Conservation (phyloP, 2,329 filamentous ascomycete species). For the Cladosporium austrohemisphaericum region DNA sequence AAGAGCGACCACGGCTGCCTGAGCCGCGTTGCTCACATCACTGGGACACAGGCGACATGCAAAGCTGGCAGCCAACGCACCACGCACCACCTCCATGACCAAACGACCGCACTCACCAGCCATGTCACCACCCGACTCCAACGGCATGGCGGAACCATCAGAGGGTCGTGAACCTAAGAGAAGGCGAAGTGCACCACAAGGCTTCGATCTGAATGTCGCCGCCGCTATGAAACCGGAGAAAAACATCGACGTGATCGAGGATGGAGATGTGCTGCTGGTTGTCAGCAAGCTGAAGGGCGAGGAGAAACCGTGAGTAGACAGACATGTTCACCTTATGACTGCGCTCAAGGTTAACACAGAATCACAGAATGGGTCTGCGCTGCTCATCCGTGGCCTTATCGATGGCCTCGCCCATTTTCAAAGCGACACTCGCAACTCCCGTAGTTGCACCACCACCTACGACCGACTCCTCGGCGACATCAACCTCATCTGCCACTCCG, state of each 20-base stretch:
- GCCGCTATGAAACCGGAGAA: constrained; percentile 2
- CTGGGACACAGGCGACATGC: too few species aligned
- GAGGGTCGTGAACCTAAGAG: constrained; percentile 12
- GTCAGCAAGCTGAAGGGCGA: constrained; percentile 15
- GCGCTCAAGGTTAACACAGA: too few species aligned
- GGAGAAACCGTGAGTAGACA: constrained; percentile 13
- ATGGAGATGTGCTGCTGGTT: constrained; percentile 17
- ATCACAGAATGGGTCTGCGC: constrained; percentile 21
- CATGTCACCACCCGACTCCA: background rate
- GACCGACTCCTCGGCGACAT: constrained; percentile 8
- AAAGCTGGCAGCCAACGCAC: too few species aligned
- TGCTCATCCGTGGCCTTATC: constrained; percentile 22
- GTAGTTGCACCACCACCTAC: background rate
- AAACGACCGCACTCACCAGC: constrained; percentile 4
- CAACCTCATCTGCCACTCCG: background rate
- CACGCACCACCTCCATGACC: too few species aligned
- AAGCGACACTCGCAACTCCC: constrained; percentile 15
- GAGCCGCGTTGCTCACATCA: too few species aligned
- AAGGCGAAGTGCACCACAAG: constrained; percentile 4
- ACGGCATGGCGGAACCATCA: background rate
- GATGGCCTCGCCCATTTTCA: constrained; percentile 25
- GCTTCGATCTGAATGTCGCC: background rate
- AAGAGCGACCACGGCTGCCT: too few species aligned
- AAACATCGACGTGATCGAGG: constrained; percentile 15
- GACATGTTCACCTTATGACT: too few species aligned